Base-by-base conservation (phyloP, 23 red algal species). In the Gracilaria vermiculophylla region DNA sequence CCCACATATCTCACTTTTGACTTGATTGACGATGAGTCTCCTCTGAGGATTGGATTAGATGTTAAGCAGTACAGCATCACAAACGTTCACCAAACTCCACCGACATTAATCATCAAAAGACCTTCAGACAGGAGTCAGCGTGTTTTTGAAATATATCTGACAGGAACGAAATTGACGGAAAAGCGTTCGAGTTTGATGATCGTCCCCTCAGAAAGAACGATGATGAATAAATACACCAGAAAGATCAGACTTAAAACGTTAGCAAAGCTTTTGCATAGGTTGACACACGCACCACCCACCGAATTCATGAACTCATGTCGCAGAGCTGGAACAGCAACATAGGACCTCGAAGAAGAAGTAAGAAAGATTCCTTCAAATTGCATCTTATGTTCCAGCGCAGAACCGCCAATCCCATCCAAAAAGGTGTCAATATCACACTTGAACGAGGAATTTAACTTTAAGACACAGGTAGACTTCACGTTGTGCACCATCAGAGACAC, bases 401-500 rank as follows among this genome's bases (percentile, higher is more conserved):
- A 14, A 14, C 45, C 45, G 14, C 45, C 45, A 49, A 10, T 14
- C 7, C 45, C 45, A 49, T 49, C 45, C 7, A 49, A n/a, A n/a
- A n/a, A n/a, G n/a, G n/a, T n/a, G n/a, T n/a, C n/a, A n/a, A n/a
- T n/a, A n/a, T n/a, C n/a, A 7, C 45, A 49, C 45, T 10, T 49
- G 45, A 49, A 49, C 67, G 67, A 73, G 11, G 29, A n/a, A 73
- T 73, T 39, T 48, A 73, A 73, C 29, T 6, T 45, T 14, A 14
- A 73, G 36, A 48, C 40, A 73, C 67, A 73, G 42, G 67, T 39
- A 7, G 67, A 73, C 67, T 73, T 73, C 29, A 73, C 29, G 36
- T 48, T 73, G 7, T 73, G 67, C 29, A 73, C 67, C 14, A 73
- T 73, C 11, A n/a, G 67, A 39, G 29, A 48, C 67, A 73, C 29